Conservation (phyloP, 345 rosid species). For the Tarenaya hassleriana region DNA sequence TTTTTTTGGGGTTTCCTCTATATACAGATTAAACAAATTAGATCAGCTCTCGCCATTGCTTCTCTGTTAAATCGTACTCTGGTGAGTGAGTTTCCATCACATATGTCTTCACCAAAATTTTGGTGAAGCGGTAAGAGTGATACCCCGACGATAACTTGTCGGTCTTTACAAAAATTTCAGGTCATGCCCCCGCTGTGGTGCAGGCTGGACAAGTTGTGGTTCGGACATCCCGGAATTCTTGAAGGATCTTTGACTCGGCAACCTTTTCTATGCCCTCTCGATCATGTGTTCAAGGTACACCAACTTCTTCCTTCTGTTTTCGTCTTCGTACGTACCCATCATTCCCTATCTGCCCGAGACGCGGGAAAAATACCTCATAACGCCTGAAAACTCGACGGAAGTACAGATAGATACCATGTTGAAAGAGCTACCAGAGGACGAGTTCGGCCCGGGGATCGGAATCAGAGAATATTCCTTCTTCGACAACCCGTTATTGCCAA, state of each 20-base stretch:
- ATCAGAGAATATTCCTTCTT: constrained; percentile 86
- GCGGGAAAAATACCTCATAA: background rate
- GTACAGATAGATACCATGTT: constrained; percentile 78
- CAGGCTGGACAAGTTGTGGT: constrained; percentile 97
- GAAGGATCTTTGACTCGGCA: constrained; percentile 86
- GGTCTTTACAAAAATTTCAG: constrained; percentile 35
- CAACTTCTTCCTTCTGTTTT: background rate
- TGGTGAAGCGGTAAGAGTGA: constrained; percentile 2
- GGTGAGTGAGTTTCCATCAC: constrained; percentile 55
- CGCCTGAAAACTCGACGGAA: background rate
- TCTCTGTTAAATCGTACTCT: constrained; percentile 74
- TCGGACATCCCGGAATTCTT: constrained; percentile 90
- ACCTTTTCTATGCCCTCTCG: constrained; percentile 95
- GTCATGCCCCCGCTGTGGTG: constrained; percentile 99
- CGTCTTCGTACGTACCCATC: too few relatives aligned
- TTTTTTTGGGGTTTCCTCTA: too few relatives aligned
- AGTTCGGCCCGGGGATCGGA: constrained; percentile 75
- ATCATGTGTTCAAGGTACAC: constrained; percentile 93
- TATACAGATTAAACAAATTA: constrained; percentile 80
- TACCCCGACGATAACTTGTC: constrained; percentile 15
- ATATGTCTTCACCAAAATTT: constrained; percentile 9
- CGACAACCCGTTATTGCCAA: constrained; percentile 67
- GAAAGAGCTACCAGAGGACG: constrained; percentile 60
- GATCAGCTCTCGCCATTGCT: constrained; percentile 88
- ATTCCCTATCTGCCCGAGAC: constrained; percentile 10